These are phyloP conservation scores for Pterocarpus santalinus DNA, from an alignment of 306 rosid genomes.

Conservation along the genomic window DNA sequence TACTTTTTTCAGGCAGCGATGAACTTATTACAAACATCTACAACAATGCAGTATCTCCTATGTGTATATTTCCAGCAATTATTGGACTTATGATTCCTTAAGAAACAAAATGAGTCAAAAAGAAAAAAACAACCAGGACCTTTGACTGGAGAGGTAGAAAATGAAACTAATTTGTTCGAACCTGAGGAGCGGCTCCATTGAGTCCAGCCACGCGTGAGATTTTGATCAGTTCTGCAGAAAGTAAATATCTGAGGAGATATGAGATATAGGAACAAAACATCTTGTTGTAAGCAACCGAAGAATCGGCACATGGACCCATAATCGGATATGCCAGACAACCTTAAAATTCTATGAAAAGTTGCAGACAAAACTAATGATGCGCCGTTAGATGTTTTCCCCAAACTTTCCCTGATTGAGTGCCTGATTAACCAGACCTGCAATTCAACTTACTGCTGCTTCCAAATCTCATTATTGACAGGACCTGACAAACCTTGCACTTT, in stretches of 20 bases:
- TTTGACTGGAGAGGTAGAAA: slow-evolving; percentile 33
- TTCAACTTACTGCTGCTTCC: slow-evolving; percentile 24
- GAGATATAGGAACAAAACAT: slow-evolving; percentile 24
- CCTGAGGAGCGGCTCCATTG: slow-evolving; percentile 31
- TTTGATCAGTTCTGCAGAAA: slow-evolving; percentile 35
- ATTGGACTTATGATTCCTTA: slow-evolving; percentile 25
- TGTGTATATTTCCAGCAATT: slow-evolving; percentile 30
- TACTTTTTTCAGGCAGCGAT: slow-evolving; percentile 4
- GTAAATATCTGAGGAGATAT: slow-evolving; percentile 9
- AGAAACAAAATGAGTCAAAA: slow-evolving; percentile 31
- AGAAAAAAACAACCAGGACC: slow-evolving; percentile 34
- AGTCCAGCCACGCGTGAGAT: slow-evolving; percentile 25
- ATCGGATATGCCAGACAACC: slow-evolving; percentile 45
- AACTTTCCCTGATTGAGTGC: slow-evolving; percentile 13
- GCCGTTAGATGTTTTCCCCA: slow-evolving; percentile 32
- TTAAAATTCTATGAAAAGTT: slow-evolving; percentile 27
- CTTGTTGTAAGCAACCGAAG: slow-evolving; percentile 24
- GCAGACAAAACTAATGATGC: slow-evolving; percentile 6
- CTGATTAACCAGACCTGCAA: slow-evolving; percentile 6
- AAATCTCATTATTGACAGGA: slow-evolving; percentile 29
- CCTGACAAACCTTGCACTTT: slow-evolving; percentile 75
- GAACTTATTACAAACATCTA: slow-evolving; percentile 38
- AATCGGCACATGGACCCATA: slow-evolving; percentile 35
- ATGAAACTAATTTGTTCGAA: slow-evolving; percentile 32
- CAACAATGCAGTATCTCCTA: slow-evolving; percentile 35